Base-by-base conservation (phyloP, 495 filamentous ascomycete genomes). In the Aspergillus hancockii region DNA sequence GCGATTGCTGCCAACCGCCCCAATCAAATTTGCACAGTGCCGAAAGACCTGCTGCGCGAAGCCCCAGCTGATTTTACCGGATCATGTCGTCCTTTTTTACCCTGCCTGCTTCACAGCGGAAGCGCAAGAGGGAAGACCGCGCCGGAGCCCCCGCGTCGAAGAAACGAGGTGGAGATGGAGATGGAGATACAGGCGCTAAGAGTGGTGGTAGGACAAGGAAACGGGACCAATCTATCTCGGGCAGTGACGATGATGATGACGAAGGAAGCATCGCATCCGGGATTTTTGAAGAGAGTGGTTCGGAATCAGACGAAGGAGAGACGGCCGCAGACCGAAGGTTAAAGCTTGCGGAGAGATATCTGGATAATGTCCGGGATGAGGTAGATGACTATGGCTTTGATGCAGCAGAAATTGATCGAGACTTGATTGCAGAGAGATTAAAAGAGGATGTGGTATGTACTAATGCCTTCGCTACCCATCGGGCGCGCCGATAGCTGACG, bases 11-110 rank as follows among this genome's bases (percentile, higher is more conserved):
- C 14, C 16, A 49, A 18, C 43, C 19, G 43, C 43, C 43, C 19
- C 43, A 47, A 47, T 47, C 43, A 23, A 47, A 23, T 47, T 22
- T 47, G 8, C 19, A 8, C 23, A 47, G 43, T n/a, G 43, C 21
- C 28, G 25, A 18, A 25, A 22, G n/a, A 4, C 43, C 41, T 30
- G 21, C 25, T 13, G 34, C 23, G 14, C 60, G 56, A 25, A 65
- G 43, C 40, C 61, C 46, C 40, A 45, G 28, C 45, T 41, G 28
- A 21, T 19, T 18, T 21, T 21, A 21, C 23, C 23, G 31, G 43
- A 40, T 18, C 7, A 92, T 93, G 89, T 90, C 90, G 52, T 93
- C 90, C 18, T 96, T 95, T 75, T 96, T 96, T 69, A 91, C 91
- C 43, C 68, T 87, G 23, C 88, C 91, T 43, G 82, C 83, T 22